A percentile compares a stretch with the other conserved stretches of the same genome.
phyloP scores from a whole-genome alignment of 495 filamentous ascomycete genomes.

The Thozetella sp. region DNA sequence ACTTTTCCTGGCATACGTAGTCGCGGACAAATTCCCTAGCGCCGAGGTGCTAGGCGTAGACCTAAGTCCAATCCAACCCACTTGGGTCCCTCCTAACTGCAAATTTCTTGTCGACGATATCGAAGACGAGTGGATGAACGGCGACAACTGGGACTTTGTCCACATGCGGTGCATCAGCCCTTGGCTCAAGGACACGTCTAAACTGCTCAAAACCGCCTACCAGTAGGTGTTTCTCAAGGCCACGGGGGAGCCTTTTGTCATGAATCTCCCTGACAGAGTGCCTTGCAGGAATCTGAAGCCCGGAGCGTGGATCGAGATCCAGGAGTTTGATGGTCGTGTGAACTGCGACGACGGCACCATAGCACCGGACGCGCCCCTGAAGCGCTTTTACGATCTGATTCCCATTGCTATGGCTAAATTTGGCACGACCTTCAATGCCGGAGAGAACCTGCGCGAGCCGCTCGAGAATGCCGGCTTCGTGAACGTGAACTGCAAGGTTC shows the following conservation, averaged over 20 bases:
- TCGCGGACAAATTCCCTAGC: slow-evolving; percentile 36
- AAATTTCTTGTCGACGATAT: slow-evolving; percentile 41
- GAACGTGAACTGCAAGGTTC: slow-evolving; percentile 48
- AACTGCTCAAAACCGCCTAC: slow-evolving; percentile 31
- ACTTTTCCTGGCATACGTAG: slow-evolving; percentile 21
- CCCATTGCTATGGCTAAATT: neutral
- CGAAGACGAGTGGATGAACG: slow-evolving; percentile 35
- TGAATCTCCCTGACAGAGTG: neutral
- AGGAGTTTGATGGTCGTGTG: slow-evolving; percentile 29
- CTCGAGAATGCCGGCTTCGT: slow-evolving; percentile 58
- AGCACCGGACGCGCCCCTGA: slow-evolving; percentile 23
- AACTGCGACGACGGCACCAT: slow-evolving; percentile 30
- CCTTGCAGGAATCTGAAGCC: slow-evolving; percentile 19
- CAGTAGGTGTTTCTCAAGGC: slow-evolving; percentile 27
- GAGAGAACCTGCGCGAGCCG: slow-evolving; percentile 28
- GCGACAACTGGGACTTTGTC: slow-evolving; percentile 29
- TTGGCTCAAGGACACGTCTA: slow-evolving; percentile 41
- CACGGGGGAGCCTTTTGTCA: neutral
- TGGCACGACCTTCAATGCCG: neutral
- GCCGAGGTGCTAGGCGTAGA: slow-evolving; percentile 29
- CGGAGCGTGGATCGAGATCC: slow-evolving; percentile 26
- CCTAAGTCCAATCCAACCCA: slow-evolving; percentile 36
- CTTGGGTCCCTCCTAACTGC: slow-evolving; percentile 33
- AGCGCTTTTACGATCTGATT: slow-evolving; percentile 16
- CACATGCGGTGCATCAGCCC: slow-evolving; percentile 37